Evolutionary conservation across 768 basidiomycete genomes (phyloP).

Genomic region (Amanita subjunquillea): DNA sequence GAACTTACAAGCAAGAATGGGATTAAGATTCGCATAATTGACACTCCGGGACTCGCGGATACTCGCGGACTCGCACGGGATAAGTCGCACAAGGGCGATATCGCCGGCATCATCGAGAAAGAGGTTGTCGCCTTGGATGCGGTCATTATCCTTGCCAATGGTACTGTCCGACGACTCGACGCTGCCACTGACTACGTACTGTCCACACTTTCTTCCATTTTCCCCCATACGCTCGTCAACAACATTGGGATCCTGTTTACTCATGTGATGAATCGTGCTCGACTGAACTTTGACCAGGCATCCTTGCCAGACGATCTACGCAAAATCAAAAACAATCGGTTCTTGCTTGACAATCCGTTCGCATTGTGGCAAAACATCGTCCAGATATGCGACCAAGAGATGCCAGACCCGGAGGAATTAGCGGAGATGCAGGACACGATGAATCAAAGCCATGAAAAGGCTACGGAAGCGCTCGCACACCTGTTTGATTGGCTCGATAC

Average conservation of each 20-base stretch:
- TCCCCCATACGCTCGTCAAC: constrained; percentile 14
- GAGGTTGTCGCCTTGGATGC: constrained; percentile 13
- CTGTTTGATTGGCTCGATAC: constrained; percentile 11
- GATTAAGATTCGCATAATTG: constrained; percentile 13
- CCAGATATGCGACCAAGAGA: not conserved
- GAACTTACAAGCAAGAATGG: constrained; percentile 6
- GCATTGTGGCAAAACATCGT: constrained; percentile 7
- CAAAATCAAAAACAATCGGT: not conserved
- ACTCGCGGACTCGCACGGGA: constrained; percentile 17
- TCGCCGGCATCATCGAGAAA: constrained; percentile 13
- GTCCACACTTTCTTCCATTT: constrained; percentile 12
- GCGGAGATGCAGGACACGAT: not conserved
- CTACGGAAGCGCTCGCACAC: constrained; percentile 6
- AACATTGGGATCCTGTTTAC: constrained; percentile 19
- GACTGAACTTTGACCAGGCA: constrained; percentile 13
- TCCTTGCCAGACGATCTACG: constrained; percentile 9
- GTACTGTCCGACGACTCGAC: constrained; percentile 12
- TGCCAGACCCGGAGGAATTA: not conserved
- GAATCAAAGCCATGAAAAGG: constrained; percentile 2
- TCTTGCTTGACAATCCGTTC: constrained; percentile 8
- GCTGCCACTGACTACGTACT: constrained; percentile 17
- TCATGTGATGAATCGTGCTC: constrained; percentile 10
- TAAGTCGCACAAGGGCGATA: constrained; percentile 13
- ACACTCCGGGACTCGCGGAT: constrained; percentile 19
- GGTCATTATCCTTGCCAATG: constrained; percentile 18